phyloP scores from a whole-genome alignment of 2,329 filamentous ascomycete species.

The Calonectria multiphialidica region DNA sequence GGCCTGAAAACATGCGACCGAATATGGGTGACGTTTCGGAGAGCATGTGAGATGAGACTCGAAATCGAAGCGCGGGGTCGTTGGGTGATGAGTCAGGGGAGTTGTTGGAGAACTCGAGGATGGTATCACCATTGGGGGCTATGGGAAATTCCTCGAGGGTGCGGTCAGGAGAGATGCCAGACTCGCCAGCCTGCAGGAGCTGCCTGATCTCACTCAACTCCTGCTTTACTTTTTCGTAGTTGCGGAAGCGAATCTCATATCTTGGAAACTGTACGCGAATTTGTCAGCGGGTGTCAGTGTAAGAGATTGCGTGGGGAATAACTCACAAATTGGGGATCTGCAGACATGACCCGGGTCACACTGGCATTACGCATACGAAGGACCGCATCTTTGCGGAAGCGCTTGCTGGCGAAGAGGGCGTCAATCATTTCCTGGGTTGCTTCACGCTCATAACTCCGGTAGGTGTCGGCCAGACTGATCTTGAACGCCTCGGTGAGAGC shows the following conservation, averaged over 20 bases:
- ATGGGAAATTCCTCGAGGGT: slow-evolving; percentile 58
- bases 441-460: slow-evolving; percentile 58
- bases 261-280: slow-evolving; percentile 49
- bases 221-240: slow-evolving; percentile 58
- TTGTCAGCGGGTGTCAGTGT: slow-evolving; percentile 22
- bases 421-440: slow-evolving; percentile 58
- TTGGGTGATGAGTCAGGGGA: slow-evolving; percentile 44
- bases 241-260: slow-evolving; percentile 61
- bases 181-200: slow-evolving; percentile 56
- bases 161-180: slow-evolving; percentile 54
- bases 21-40: slow-evolving; percentile 66
- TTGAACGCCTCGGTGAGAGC: slow-evolving; percentile 55
- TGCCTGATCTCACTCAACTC: slow-evolving; percentile 55
- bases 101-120: slow-evolving; percentile 65
- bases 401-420: slow-evolving; percentile 55
- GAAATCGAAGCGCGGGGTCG: slow-evolving; percentile 60
- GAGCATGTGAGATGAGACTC: slow-evolving; percentile 64
- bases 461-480: slow-evolving; percentile 57
- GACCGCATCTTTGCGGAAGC: slow-evolving; percentile 57
- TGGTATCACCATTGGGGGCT: slow-evolving; percentile 58
- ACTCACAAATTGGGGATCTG: slow-evolving; percentile 57
- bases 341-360: slow-evolving; percentile 56
- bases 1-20: slow-evolving; percentile 57
- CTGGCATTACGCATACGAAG: slow-evolving; percentile 60
- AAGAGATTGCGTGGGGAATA: background rate